phyloP scores from a whole-genome alignment of 768 basidiomycete genomes.

The Omphalotus guepiniiformis region DNA sequence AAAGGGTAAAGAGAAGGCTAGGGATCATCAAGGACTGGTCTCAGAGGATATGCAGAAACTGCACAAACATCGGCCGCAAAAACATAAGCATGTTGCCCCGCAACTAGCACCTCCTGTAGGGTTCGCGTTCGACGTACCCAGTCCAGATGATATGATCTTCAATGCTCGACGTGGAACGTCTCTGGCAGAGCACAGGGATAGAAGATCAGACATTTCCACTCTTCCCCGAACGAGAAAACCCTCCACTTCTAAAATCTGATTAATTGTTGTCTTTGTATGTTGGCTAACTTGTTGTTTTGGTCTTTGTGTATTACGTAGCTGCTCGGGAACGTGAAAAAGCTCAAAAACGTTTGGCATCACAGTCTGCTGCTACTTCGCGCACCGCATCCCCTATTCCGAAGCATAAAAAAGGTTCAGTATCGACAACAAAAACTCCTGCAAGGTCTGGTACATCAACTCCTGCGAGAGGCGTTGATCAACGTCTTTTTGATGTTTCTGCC shows the following conservation, averaged over 20 bases:
- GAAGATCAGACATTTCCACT: slow-evolving; percentile 13
- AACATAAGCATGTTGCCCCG: slow-evolving; percentile 29
- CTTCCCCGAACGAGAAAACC: slow-evolving; percentile 17
- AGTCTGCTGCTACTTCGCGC: slow-evolving; percentile 35
- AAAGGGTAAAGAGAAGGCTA: slow-evolving; percentile 11
- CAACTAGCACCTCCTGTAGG: slow-evolving; percentile 29
- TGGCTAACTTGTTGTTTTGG: slow-evolving; percentile 16
- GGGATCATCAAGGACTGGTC: too few species aligned
- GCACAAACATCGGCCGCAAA: too few species aligned
- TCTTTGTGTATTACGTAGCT: slow-evolving; percentile 48
- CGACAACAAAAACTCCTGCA: slow-evolving; percentile 34
- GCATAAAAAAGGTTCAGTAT: slow-evolving; percentile 1
- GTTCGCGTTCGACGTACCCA: slow-evolving; percentile 78
- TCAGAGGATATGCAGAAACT: slow-evolving; percentile 22
- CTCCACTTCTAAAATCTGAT: slow-evolving; percentile 18
- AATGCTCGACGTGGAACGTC: slow-evolving; percentile 76
- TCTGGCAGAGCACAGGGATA: slow-evolving; percentile 36
- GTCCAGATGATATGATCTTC: slow-evolving; percentile 88
- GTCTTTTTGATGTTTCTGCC: slow-evolving; percentile 68
- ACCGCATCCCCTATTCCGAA: slow-evolving; percentile 35
- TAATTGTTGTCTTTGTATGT: slow-evolving; percentile 7
- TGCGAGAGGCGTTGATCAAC: slow-evolving; percentile 41
- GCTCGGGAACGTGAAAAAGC: slow-evolving; percentile 79
- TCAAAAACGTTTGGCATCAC: slow-evolving; percentile 41
- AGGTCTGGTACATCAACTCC: slow-evolving; percentile 43